Evolutionary conservation across 345 rosid genomes (phyloP).

Genomic region (Raphanus raphanistrum): DNA sequence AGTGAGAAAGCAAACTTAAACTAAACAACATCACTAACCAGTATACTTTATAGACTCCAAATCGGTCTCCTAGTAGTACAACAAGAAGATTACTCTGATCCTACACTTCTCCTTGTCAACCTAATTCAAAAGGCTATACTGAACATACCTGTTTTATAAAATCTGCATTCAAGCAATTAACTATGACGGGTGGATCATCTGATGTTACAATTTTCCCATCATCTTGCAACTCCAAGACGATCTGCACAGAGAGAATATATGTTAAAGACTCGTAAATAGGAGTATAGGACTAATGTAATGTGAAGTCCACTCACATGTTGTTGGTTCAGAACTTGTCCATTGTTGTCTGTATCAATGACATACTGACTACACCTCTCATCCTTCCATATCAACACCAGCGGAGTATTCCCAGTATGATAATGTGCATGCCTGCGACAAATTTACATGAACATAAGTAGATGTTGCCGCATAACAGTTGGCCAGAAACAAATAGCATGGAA

Average conservation of each 20-base stretch:
- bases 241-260: constrained; percentile 40
- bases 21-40: neutral
- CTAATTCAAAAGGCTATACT: neutral
- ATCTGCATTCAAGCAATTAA: constrained; percentile 65
- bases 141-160: constrained; percentile 61
- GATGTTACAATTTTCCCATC: constrained; percentile 80
- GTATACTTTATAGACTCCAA: neutral
- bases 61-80: neutral
- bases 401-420: constrained; percentile 90
- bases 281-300: constrained; percentile 9
- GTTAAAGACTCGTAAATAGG: neutral
- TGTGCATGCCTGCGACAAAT: constrained; percentile 67
- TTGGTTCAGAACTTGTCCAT: constrained; percentile 70
- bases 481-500: neutral
- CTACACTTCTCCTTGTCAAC: neutral
- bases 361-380: constrained; percentile 90
- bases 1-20: constrained; percentile 7
- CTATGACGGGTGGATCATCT: constrained; percentile 77
- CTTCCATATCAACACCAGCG: constrained; percentile 93
- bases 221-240: constrained; percentile 84
- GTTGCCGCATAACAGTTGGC: neutral
- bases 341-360: constrained; percentile 89
- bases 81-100: neutral
- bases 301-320: constrained; percentile 59
- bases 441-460: constrained; percentile 2